phyloP scores from a whole-genome alignment of 805 yeast genomes.

The Zygosaccharomyces gambellarensis region DNA sequence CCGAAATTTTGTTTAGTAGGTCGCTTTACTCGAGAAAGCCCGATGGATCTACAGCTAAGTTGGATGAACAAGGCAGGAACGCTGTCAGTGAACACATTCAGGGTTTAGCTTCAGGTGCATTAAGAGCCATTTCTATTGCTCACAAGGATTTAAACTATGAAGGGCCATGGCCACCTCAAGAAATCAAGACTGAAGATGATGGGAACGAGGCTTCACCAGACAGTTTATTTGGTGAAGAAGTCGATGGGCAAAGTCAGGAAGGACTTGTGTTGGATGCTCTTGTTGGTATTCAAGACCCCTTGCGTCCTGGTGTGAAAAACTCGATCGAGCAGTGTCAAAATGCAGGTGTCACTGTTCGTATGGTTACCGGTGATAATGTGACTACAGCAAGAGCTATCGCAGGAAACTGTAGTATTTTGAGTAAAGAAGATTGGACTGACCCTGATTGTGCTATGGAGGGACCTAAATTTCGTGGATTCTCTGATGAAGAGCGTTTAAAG shows the following conservation, averaged over 20 bases:
- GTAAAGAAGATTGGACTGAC: slow-evolving; percentile 45
- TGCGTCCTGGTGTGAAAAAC: slow-evolving; percentile 82
- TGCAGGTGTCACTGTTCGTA: slow-evolving; percentile 93
- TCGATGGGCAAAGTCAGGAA: slow-evolving; percentile 16
- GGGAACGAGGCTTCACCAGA: slow-evolving; percentile 42
- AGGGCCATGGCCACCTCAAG: slow-evolving; percentile 65
- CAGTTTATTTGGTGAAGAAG: slow-evolving; percentile 36
- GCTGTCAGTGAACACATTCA: slow-evolving; percentile 42
- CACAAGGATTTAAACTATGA: slow-evolving; percentile 60
- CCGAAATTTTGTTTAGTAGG: slow-evolving; percentile 70
- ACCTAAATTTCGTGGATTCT: slow-evolving; percentile 71
- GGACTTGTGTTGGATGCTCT: slow-evolving; percentile 61
- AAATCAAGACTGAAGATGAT: slow-evolving; percentile 33
- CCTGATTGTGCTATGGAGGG: slow-evolving; percentile 83
- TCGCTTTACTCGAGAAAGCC: slow-evolving; percentile 43
- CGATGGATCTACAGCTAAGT: slow-evolving; percentile 32
- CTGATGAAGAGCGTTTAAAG: slow-evolving; percentile 48
- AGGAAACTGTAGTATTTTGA: slow-evolving; percentile 68
- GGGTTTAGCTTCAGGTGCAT: slow-evolving; percentile 67
- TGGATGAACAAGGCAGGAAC: slow-evolving; percentile 14
- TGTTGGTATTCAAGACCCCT: slow-evolving; percentile 93
- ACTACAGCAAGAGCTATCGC: slow-evolving; percentile 91
- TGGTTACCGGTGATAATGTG: slow-evolving; percentile 97
- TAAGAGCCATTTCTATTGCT: slow-evolving; percentile 84
- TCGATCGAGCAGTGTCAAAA: slow-evolving; percentile 80